Percentiles rank a stretch among this genome's conserved stretches.
Conservation (phyloP, 139 green algal species). For the Chlorella sp. region DNA sequence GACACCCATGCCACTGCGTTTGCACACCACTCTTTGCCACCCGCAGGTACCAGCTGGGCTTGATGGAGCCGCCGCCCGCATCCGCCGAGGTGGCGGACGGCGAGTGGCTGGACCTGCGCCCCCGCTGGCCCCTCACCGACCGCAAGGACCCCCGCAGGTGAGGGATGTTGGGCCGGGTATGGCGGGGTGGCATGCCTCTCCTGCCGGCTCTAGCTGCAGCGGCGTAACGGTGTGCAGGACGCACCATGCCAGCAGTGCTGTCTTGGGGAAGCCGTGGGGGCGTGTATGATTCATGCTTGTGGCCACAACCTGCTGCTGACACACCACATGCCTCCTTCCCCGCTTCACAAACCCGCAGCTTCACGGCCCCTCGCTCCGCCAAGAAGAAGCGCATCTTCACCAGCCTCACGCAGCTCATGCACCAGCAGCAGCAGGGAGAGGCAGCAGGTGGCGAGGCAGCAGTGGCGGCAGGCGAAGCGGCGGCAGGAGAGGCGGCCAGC, state of each 20-base stretch:
- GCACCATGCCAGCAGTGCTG: too few relatives aligned
- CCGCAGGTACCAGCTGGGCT: slow-evolving; percentile 52
- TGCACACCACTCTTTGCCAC: neutral
- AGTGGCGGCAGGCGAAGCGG: neutral
- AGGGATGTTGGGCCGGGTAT: neutral
- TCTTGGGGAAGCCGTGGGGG: neutral
- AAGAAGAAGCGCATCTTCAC: slow-evolving; percentile 57
- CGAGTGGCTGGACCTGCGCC: slow-evolving; percentile 83
- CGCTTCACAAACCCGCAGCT: neutral
- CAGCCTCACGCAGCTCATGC: slow-evolving; percentile 47
- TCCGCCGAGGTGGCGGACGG: neutral
- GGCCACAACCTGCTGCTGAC: neutral
- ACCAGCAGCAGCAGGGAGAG: slow-evolving; percentile 1
- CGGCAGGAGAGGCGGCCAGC: too few relatives aligned
- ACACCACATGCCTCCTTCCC: neutral
- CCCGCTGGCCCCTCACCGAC: slow-evolving; percentile 88
- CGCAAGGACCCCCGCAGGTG: slow-evolving; percentile 38
- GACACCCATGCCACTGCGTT: neutral
- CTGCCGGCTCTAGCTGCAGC: neutral
- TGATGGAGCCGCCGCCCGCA: slow-evolving; percentile 45
- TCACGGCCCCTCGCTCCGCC: slow-evolving; percentile 35
- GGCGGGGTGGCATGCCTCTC: neutral
- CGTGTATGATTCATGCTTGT: neutral
- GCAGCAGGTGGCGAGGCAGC: neutral
- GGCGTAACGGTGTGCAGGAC: too few relatives aligned